Base-by-base conservation (phyloP, 2,329 filamentous ascomycete species). In the Beauveria scarabaeidicola region DNA sequence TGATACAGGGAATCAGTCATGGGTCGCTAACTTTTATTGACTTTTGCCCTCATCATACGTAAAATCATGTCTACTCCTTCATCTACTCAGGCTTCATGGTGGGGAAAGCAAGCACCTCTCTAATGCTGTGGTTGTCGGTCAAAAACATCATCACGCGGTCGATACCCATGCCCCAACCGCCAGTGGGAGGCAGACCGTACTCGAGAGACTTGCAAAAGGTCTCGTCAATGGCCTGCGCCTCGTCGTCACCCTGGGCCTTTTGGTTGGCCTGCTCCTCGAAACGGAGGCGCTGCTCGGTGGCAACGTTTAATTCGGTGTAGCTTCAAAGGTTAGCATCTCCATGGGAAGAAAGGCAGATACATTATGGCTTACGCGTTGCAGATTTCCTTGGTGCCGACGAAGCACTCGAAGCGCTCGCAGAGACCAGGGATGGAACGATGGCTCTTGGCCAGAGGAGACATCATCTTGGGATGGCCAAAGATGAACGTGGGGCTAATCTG, bases 391-490 rank as follows among this genome's bases (percentile, higher is more conserved):
- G 73, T 75, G 67, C 69, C 74, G 19, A 97, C 94, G 66, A 99
- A 99, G 11, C 90, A 92, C 77, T 99, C 94, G 74, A 97, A 97
- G 59, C 94, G 89, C 80, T 99, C 94, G 73, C 91, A 97, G 38
- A 99, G 83, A 68, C 93, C 94, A 57, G 87, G 82, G 63, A 85
- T 84, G 51, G 81, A 77, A 65, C 94, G 89, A 76, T 97, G 90
- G 74, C 92, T 92, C 82, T 99, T 99, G 79, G 94, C 94, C 19
- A 99, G 81, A 9, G 94, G 94, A 17, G 90, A 94, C 93, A 97
- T 77, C 74, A 78, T 77, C 71, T 76, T 75, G 61, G 77, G 86
- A 74, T 96, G 90, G n/a, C 88, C 89, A 61, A 70, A 72, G 66
- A 77, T 77, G 66, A 77, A 77, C 27, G 74, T 96, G 2, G 94